Evolutionary conservation across 2,329 filamentous ascomycete genomes (phyloP), one percentile per base, ranked within the genome.

Genomic region (Hymenoscyphus albidus): DNA sequence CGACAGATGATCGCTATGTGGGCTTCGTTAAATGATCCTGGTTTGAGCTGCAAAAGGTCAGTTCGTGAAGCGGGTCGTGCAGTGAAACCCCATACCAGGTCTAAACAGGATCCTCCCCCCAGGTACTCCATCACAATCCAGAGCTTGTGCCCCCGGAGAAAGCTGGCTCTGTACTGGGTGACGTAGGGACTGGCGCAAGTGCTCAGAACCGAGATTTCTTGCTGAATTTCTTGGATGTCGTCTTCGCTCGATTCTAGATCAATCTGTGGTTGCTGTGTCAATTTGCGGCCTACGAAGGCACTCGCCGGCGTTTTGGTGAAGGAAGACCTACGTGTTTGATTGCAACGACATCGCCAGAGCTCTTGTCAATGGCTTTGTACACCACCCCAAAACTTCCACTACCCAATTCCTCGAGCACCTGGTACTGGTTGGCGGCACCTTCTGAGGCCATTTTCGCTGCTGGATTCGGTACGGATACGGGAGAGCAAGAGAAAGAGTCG

Each of bases 101-200:
- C 95, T 69, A 97, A 83, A 76, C 95, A 97, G 18, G 95, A 98
- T 51, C 95, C 95, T 68, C 95, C 95, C 5, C 95, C 95, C 12
- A 99, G 81, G 75, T 90, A 99, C 78, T 99, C 95, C 95, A 99
- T 99, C 65, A 98, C 92, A 75, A 99, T 99, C 95, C 95, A 99
- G 81, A 99, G 81, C 79, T 98, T 99, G 76, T 93, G 91, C 32
- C 95, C 95, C 71, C 92, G 88, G n/a, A 98, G 85, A 77, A 98
- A 99, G 75, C 93, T 97, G 27, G 92, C 91, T 77, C 93, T 96
- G 83, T 99, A 99, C 76, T 96, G 91, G 16, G 95, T 98, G 71
- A 99, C 93, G 77, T 90, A 96, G 58, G 91, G 90, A 76, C 93
- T 97, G 70, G 91, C 90, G 80, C 95, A 99, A 62, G 95, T 97